Base-by-base conservation (phyloP, 2,329 filamentous ascomycete species). In the Pseudogymnoascus sp. region DNA sequence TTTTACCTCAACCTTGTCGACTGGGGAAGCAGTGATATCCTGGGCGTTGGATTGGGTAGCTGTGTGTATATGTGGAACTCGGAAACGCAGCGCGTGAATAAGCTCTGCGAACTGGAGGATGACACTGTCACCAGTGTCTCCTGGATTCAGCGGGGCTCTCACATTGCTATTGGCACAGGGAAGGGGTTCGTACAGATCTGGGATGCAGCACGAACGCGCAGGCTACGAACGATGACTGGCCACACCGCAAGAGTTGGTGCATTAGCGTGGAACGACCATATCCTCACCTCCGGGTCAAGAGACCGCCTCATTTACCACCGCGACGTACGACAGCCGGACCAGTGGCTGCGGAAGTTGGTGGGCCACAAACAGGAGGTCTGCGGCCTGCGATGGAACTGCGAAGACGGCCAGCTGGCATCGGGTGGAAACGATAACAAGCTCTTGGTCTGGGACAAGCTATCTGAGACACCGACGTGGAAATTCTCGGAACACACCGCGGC, bases 41-140 rank as follows among this genome's bases (percentile, higher is more conserved):
- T 99, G 9, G 94, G 93, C 6, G 94, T 99, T 43, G 94, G 94
- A 0, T 77, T 99, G 25, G 92, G 92, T 16, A 90, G 89, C 16
- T 95, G 90, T 67, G 94, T 99, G 5, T 99, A 97, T 71, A 94
- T 97, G 85, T 99, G 94, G 94, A 96, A 97, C 72, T 94, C 92
- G 4, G 86, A 91, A 67, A 89, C 89, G 6, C 94, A 93, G 64
- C 85, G 89, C 65, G 94, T 99, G 2, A 96, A 91, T 63, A 96
- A 95, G 74, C 81, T 99, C 8, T 97, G 94, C 74, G 93, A 95
- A 50, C 78, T 97, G 11, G 87, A 90, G 65, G 92, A 96, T 68
- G 94, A 99, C 71, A 92, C 87, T 0, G 93, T 99, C 1, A 99
- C 94, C 2, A 97, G 92, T 68, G 94, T 99, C 9, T 95, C 89